A percentile compares a stretch with the other conserved stretches of the same genome.
phyloP scores from a whole-genome alignment of 345 rosid species.

The Gossypium australe region DNA sequence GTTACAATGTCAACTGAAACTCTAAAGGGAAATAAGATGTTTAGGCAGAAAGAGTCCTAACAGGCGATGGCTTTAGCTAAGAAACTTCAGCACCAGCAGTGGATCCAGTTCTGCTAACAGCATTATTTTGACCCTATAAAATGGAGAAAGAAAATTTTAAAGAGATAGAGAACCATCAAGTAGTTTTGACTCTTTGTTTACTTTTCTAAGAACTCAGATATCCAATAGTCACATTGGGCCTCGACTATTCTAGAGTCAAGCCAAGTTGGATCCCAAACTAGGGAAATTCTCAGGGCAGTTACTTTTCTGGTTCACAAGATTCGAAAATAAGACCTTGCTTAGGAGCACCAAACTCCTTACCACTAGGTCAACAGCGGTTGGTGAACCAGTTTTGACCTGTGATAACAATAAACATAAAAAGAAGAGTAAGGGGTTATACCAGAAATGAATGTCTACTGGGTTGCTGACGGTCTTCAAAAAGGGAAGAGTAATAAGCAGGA shows the following conservation, averaged over 20 bases:
- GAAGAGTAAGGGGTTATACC: constrained; percentile 20
- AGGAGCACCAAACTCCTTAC: no score
- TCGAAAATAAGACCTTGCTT: no score
- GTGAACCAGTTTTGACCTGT: no score
- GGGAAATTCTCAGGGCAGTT: no score
- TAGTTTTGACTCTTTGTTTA: no score
- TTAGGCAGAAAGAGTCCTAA: neutral
- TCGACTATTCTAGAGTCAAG: no score
- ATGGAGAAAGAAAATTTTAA: neutral
- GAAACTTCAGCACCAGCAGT: constrained; percentile 2
- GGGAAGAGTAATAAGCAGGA: constrained; percentile 57
- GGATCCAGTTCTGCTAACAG: constrained; percentile 32
- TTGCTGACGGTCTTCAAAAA: constrained; percentile 48
- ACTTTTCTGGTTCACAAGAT: no score
- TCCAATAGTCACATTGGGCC: no score
- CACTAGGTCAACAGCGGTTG: no score
- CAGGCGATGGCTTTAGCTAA: neutral
- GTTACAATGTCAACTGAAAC: neutral
- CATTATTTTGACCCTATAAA: constrained; percentile 36
- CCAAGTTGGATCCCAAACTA: no score
- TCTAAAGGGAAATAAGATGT: constrained; percentile 15
- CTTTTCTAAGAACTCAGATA: no score
- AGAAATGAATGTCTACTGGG: constrained; percentile 26
- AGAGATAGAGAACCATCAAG: neutral
- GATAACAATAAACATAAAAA: neutral